Evolutionary conservation across 345 rosid genomes (phyloP).

Genomic region (Adansonia digitata): DNA sequence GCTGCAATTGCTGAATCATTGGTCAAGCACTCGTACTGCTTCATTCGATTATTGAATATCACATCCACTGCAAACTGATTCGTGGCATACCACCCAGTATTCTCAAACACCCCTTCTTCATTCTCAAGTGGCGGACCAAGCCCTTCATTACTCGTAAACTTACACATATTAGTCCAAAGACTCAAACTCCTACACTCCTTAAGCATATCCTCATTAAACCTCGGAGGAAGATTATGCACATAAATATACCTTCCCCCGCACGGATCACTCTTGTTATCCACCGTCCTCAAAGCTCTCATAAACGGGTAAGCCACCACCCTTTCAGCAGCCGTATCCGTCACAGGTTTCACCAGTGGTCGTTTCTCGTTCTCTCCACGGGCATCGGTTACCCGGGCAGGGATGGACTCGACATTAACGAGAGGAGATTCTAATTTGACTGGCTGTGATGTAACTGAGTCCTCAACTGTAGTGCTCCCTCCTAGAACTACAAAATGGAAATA

Average conservation of each 20-base stretch:
- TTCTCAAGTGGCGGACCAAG: conserved; percentile 83
- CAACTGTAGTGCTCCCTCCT: conserved; percentile 24
- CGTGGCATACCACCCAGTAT: conserved; percentile 79
- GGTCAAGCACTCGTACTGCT: conserved; percentile 80
- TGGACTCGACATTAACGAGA: conserved; percentile 17
- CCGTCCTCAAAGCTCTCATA: conserved; percentile 60
- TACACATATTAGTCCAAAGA: conserved; percentile 91
- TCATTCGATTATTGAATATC: conserved; percentile 78
- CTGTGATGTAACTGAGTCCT: conserved; percentile 17
- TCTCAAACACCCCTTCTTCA: conserved; percentile 70
- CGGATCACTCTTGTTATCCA: conserved; percentile 70
- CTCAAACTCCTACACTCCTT: conserved; percentile 75
- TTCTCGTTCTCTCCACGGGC: conserved; percentile 8
- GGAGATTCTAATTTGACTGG: conserved; percentile 25
- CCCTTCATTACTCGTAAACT: conserved; percentile 72
- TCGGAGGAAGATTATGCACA: conserved; percentile 69
- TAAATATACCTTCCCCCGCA: conserved; percentile 84
- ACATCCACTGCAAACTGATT: conserved; percentile 89
- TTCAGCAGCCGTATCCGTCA: background rate
- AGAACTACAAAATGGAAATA: conserved; percentile 65
- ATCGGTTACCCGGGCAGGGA: conserved; percentile 24
- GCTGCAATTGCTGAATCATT: conserved; percentile 80
- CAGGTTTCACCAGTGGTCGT: background rate
- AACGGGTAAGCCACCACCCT: conserved; percentile 40
- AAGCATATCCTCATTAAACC: conserved; percentile 85